Conservation (phyloP, 2,329 filamentous ascomycete genomes). For the Aspergillus glaucus region DNA sequence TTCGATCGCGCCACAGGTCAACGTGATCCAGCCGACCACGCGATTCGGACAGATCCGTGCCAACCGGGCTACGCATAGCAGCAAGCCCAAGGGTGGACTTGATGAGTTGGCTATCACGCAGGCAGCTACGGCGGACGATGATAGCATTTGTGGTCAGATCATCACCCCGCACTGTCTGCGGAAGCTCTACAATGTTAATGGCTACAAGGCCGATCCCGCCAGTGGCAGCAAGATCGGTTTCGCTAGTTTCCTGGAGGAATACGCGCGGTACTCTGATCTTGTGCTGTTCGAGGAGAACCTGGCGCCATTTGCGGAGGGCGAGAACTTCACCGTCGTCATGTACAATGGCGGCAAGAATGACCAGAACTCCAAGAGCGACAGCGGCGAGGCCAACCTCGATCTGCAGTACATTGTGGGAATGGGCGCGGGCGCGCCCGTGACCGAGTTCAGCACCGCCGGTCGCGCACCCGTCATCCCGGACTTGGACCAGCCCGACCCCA, state of each 20-base stretch:
- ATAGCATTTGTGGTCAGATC: conserved; percentile 36
- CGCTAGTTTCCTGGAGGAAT: conserved; percentile 44
- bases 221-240: conserved; percentile 40
- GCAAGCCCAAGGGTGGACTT: conserved; percentile 10
- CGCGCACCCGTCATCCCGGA: conserved; percentile 43
- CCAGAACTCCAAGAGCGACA: conserved; percentile 31
- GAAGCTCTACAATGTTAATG: conserved; percentile 42
- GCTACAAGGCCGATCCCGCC: conserved; percentile 31
- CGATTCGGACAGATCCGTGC: conserved; percentile 33
- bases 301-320: conserved; percentile 35
- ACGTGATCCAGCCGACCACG: conserved; percentile 38
- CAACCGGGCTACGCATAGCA: conserved; percentile 20
- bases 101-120: conserved; percentile 16
- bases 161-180: conserved; percentile 45
- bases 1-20: conserved; percentile 28
- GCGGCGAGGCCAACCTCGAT: conserved; percentile 47
- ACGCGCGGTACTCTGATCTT: conserved; percentile 44
- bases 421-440: conserved; percentile 38
- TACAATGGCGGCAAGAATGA: conserved; percentile 38
- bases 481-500: conserved; percentile 39
- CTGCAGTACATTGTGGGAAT: conserved; percentile 45
- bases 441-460: conserved; percentile 45
- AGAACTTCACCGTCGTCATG: conserved; percentile 40
- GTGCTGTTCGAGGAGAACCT: conserved; percentile 33
- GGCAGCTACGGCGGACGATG: conserved; percentile 8